These are phyloP conservation scores for Penicillium crystallinum DNA, from an alignment of 495 filamentous ascomycete genomes.

Conservation along the genomic window DNA sequence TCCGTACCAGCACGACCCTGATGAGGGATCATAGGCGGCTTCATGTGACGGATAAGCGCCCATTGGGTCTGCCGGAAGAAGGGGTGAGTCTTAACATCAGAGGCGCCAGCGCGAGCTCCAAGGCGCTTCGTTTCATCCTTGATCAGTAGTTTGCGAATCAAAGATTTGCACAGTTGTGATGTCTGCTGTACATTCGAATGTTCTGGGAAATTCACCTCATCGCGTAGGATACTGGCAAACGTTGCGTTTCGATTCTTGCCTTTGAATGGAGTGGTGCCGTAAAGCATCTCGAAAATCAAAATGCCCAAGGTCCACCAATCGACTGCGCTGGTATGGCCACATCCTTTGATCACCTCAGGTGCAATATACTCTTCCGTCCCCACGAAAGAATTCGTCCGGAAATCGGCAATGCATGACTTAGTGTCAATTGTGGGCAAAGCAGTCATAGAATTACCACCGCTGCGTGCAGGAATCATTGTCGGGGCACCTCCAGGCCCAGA, in stretches of 20 bases:
- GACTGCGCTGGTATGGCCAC: slow-evolving; percentile 94
- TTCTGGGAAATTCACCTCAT: slow-evolving; percentile 93
- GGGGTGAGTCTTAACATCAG: slow-evolving; percentile 92
- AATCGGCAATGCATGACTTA: slow-evolving; percentile 96
- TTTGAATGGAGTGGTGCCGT: slow-evolving; percentile 97
- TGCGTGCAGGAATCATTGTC: slow-evolving; percentile 91
- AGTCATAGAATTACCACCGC: slow-evolving; percentile 57
- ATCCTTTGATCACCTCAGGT: slow-evolving; percentile 97
- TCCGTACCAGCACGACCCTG: slow-evolving; percentile 81
- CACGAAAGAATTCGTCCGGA: slow-evolving; percentile 97
- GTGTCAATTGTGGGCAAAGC: slow-evolving; percentile 94
- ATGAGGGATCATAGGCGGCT: slow-evolving; percentile 95
- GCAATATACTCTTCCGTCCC: slow-evolving; percentile 99
- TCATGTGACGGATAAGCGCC: slow-evolving; percentile 95
- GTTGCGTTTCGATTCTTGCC: slow-evolving; percentile 98
- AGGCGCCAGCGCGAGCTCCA: slow-evolving; percentile 89
- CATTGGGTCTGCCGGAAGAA: slow-evolving; percentile 96
- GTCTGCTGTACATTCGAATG: slow-evolving; percentile 77
- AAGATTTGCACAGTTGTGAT: slow-evolving; percentile 89
- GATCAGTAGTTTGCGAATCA: slow-evolving; percentile 94
- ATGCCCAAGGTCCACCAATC: slow-evolving; percentile 99
- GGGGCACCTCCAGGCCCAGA: slow-evolving; percentile 94
- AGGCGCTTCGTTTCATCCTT: slow-evolving; percentile 96
- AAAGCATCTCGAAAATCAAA: slow-evolving; percentile 98
- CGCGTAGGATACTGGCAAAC: slow-evolving; percentile 93